phyloP scores from a whole-genome alignment of 768 basidiomycete species.

The Crucibulum laeve region DNA sequence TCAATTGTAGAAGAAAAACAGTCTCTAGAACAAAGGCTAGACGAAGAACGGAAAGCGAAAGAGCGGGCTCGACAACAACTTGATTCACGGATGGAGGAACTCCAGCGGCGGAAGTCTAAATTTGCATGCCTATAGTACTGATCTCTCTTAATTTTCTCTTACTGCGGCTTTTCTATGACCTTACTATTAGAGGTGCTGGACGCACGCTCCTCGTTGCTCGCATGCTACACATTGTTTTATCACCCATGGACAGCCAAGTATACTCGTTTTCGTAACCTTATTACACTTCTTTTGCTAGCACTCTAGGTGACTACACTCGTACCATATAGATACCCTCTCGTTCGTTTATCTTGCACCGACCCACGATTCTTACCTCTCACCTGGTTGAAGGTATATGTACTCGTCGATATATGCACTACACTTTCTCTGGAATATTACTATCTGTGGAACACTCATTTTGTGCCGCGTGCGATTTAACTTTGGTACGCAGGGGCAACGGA shows the following conservation, averaged over 20 bases:
- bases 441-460: too few relatives aligned
- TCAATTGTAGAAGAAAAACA: slow-evolving; percentile 89
- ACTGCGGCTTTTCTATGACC: slow-evolving; percentile 9
- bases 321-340: slow-evolving; percentile 45
- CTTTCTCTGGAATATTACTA: too few relatives aligned
- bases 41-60: slow-evolving; percentile 86
- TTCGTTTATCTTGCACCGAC: slow-evolving; percentile 17
- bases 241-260: slow-evolving; percentile 24
- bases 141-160: slow-evolving; percentile 8
- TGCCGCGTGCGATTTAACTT: too few relatives aligned
- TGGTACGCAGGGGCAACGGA: too few relatives aligned
- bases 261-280: slow-evolving; percentile 30
- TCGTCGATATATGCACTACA: too few relatives aligned
- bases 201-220: slow-evolving; percentile 11
- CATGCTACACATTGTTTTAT: slow-evolving; percentile 8
- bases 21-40: slow-evolving; percentile 74
- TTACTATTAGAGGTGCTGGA: slow-evolving; percentile 10
- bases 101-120: slow-evolving; percentile 84
- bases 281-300: slow-evolving; percentile 18
- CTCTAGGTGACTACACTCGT: slow-evolving; percentile 26
- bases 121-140: slow-evolving; percentile 75
- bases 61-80: slow-evolving; percentile 86
- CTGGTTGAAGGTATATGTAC: too few relatives aligned
- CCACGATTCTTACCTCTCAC: not conserved
- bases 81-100: slow-evolving; percentile 83